Evolutionary conservation across 306 rosid species (phyloP), one percentile per base, ranked within the genome.

Genomic region (Phaseolus lunatus): DNA sequence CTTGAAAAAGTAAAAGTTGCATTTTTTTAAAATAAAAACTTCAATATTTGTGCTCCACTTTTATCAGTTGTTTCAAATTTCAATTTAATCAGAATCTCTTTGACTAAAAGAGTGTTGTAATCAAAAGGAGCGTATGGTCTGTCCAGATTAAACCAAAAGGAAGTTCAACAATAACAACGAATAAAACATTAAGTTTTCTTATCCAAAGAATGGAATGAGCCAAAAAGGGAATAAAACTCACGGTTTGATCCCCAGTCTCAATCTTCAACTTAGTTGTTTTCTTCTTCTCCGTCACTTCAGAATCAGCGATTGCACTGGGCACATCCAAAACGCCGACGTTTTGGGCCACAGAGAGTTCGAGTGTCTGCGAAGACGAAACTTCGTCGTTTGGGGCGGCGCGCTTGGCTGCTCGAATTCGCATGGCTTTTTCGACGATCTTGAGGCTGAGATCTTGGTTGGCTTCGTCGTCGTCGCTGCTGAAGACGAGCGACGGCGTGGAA

Each of bases 401-500:
- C 66, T 78, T 87, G 7, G 83, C 82, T 4, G 82, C 80, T 5
- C 97, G 96, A 81, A 75, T 78, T 69, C 76, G 66, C 58, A 84
- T 18, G 3, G 97, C 81, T 63, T 90, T 93, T 81, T 90, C 87
- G 3, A 90, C 87, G 48, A 88, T 87, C 72, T 88, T 83, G 57
- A 93, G 85, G 74, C 86, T 91, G 44, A 88, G 84, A 87, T 93
- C 98, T 71, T 89, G 88, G 83, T 90, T 91, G 10, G 93, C 97
- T 78, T 86, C 98, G 0, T 85, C 96, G 5, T 87, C 94, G 15
- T 86, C 91, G 67, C 83, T 84, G 81, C 69, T 81, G 65, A 29
- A 57, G 4, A 41, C 9, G 5, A 72, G 39, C 2, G 63, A 9
- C 62, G 80, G 83, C 19, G 86, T 71, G 26, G 74, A 77, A 33